Conservation (phyloP, 2,329 filamentous ascomycete genomes). For the Stachybotrys chartarum region DNA sequence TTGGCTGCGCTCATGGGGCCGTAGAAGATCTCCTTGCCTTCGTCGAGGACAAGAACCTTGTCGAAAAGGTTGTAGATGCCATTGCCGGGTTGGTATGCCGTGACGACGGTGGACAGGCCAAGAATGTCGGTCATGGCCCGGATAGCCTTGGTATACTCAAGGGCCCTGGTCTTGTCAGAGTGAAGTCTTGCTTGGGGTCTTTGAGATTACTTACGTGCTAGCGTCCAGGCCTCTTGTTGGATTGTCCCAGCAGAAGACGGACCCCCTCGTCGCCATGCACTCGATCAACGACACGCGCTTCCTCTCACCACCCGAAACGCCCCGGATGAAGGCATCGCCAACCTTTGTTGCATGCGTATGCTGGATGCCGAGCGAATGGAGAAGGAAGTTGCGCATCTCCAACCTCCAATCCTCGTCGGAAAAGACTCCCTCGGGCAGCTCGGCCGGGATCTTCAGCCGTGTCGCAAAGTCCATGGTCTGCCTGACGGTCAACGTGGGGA, state of each 20-base stretch:
- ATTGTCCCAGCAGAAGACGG: constrained; percentile 62
- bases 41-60: constrained; percentile 61
- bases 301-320: constrained; percentile 61
- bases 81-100: constrained; percentile 63
- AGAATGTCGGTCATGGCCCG: constrained; percentile 57
- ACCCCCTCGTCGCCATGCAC: constrained; percentile 47
- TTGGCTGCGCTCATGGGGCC: constrained; percentile 50
- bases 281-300: constrained; percentile 66
- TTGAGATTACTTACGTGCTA: constrained; percentile 36
- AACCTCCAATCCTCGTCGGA: constrained; percentile 36
- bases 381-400: constrained; percentile 45
- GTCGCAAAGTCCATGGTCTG: constrained; percentile 67
- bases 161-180: constrained; percentile 28
- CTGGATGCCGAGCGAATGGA: constrained; percentile 48
- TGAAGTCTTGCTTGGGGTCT: background rate
- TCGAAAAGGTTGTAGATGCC: constrained; percentile 64
- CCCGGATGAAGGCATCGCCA: constrained; percentile 58
- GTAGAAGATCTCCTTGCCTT: constrained; percentile 60
- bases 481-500: constrained; percentile 62
- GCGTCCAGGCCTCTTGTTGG: constrained; percentile 59
- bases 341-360: constrained; percentile 61
- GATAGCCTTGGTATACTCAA: constrained; percentile 54
- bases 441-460: constrained; percentile 46
- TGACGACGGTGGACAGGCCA: constrained; percentile 53
- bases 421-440: constrained; percentile 34